Evolutionary conservation across 768 basidiomycete genomes (phyloP), one percentile per base, ranked within the genome.

Genomic region (Lactarius hengduanensis): DNA sequence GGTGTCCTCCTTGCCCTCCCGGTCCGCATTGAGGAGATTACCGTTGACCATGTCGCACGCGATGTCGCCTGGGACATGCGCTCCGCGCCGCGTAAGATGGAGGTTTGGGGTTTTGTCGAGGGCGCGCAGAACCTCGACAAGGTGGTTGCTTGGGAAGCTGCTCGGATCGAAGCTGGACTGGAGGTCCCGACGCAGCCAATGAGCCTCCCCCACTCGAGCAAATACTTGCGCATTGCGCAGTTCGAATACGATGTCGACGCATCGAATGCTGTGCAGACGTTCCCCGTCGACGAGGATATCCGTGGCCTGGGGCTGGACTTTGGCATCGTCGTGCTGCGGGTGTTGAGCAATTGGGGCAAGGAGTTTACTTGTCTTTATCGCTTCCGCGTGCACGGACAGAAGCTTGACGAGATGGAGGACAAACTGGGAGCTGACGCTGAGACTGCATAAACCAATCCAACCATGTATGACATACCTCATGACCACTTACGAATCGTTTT

Each of bases 351-450:
- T 74, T 98, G 94, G 89, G 96, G 96, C 50, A 80, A 82, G 7
- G 86, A 89, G 64, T 92, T 84, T 74, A 97, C 96, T 0, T 98
- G 96, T 76, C 76, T 98, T 45, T 98, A 94, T 76, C 86, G 92
- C 54, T 79, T 94, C 77, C 84, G 92, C 53, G 90, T 92, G 36
- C 91, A 93, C 72, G 92, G 92, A 18, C 78, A 84, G 70, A 79
- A 74, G 63, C 72, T 86, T 18, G 68, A 69, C 13, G 63, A 70
- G 43, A 20, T 32, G 28, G 50, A 66, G 26, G 61, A 34, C 13
- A 36, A 50, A 26, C 43, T 38, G 5, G 30, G 16, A n/a, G 28
- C 59, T 13, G 64, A 55, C 8, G 53, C 26, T 4, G 38, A 63
- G 36, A 15, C 32, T 41, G 53, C 69, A 58, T 69, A 30, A 69